These are phyloP conservation scores for Exsudoporus frostii DNA, from an alignment of 768 basidiomycete species.

Conservation along the genomic window DNA sequence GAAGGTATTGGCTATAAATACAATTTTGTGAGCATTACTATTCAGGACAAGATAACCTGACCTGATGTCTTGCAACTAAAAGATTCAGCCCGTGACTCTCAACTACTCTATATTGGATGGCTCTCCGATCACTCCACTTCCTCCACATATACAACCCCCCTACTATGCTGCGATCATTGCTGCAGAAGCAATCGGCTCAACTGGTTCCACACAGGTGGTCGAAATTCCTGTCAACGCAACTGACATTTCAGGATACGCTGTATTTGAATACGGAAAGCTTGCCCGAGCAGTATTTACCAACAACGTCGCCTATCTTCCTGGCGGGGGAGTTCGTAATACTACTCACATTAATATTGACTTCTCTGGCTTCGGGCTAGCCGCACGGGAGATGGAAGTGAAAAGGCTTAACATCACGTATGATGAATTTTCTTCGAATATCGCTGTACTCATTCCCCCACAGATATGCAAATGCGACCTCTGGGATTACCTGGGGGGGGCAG, in stretches of 20 bases:
- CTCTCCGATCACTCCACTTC: conserved; percentile 45
- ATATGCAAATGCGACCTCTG: conserved; percentile 47
- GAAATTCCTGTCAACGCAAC: conserved; percentile 50
- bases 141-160: conserved; percentile 60
- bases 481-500: conserved; percentile 57
- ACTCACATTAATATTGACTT: conserved; percentile 44
- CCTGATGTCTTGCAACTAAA: conserved; percentile 2
- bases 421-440: neutral
- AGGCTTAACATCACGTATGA: conserved; percentile 44
- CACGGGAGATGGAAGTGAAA: conserved; percentile 43
- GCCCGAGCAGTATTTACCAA: conserved; percentile 58
- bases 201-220: conserved; percentile 38
- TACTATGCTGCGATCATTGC: conserved; percentile 66
- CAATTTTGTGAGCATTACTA: conserved; percentile 42
- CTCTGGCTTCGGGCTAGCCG: conserved; percentile 22
- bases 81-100: conserved; percentile 65
- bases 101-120: conserved; percentile 58
- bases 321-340: conserved; percentile 34
- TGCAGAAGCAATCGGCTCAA: conserved; percentile 53
- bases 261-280: conserved; percentile 47
- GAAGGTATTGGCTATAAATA: conserved; percentile 72
- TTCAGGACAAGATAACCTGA: neutral
- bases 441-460: conserved; percentile 23
- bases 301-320: conserved; percentile 46
- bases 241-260: conserved; percentile 57